Conservation (phyloP, 495 filamentous ascomycete genomes). For the Aspergillus cavernicola region DNA sequence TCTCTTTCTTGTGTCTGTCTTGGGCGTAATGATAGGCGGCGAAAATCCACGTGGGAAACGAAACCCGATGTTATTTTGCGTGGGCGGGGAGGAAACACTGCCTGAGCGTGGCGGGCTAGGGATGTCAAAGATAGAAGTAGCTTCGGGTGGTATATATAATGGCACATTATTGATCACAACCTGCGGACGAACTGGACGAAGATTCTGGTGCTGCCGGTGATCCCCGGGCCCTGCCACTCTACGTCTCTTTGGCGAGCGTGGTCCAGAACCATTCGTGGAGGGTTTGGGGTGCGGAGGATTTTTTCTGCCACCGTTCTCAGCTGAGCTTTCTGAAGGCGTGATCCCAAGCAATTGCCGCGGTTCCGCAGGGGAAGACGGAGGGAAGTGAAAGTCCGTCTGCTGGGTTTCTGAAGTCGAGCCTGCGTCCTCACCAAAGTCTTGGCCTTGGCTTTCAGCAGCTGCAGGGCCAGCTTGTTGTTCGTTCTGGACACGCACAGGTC, state of each 20-base stretch:
- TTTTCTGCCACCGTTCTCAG: background rate
- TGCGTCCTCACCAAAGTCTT: conserved; percentile 27
- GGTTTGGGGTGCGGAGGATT: background rate
- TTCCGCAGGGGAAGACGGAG: conserved; percentile 21
- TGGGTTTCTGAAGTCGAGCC: conserved; percentile 34
- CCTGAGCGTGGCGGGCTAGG: conserved; percentile 42
- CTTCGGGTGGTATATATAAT: conserved; percentile 8
- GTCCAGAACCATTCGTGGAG: background rate
- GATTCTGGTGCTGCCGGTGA: conserved; percentile 7
- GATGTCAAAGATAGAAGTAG: conserved; percentile 26
- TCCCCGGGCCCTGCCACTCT: conserved; percentile 28
- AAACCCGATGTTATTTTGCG: conserved; percentile 27
- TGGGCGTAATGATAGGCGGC: conserved; percentile 32
- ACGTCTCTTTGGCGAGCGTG: conserved; percentile 27
- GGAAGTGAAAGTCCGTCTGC: conserved; percentile 12
- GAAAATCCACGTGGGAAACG: conserved; percentile 38
- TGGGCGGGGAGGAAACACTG: conserved; percentile 26
- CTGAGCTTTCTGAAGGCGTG: background rate
- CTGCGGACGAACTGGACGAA: conserved; percentile 13
- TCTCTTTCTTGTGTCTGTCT: conserved; percentile 22
- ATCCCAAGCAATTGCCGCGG: background rate
- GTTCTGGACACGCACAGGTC: conserved; percentile 48
- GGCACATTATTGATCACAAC: conserved; percentile 28
- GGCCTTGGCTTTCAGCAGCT: conserved; percentile 52
- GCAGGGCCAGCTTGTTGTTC: conserved; percentile 7